Conservation (phyloP, 495 filamentous ascomycete genomes). For the Penicillium ochrochloron region DNA sequence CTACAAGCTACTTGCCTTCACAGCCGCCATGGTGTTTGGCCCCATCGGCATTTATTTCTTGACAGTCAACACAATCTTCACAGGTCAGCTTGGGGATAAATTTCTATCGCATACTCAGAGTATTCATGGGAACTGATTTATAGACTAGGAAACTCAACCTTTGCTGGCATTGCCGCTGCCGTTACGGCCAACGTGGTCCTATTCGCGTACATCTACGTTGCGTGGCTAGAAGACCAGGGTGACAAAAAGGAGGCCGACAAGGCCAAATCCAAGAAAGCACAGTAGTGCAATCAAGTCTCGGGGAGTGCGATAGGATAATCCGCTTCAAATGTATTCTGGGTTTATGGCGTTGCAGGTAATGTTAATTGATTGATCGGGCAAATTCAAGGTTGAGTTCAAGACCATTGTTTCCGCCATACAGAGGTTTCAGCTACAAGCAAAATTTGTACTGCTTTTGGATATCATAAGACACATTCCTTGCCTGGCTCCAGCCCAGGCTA, state of each 20-base stretch:
- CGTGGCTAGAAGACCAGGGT: conserved; percentile 83
- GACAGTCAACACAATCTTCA: conserved; percentile 75
- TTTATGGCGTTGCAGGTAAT: conserved; percentile 19
- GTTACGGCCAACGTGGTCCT: conserved; percentile 90
- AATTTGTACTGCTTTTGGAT: conserved; percentile 6
- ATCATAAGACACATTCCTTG: conserved; percentile 16
- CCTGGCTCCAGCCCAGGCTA: background rate
- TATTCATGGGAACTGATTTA: background rate
- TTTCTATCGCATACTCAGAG: background rate
- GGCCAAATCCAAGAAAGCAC: conserved; percentile 63
- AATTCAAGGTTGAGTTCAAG: background rate
- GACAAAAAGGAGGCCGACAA: conserved; percentile 63
- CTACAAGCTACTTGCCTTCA: conserved; percentile 85
- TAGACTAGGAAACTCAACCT: conserved; percentile 77
- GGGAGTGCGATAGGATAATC: background rate
- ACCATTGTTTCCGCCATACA: background rate
- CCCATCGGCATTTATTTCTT: conserved; percentile 89
- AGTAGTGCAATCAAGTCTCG: conserved; percentile 35
- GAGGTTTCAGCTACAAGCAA: background rate
- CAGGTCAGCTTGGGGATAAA: conserved; percentile 55
- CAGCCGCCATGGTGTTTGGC: conserved; percentile 82
- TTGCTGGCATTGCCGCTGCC: conserved; percentile 81
- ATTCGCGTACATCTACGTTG: conserved; percentile 87
- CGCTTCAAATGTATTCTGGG: background rate
- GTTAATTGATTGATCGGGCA: background rate